These are phyloP conservation scores for Nakaseomyces glabratus DNA, from an alignment of 1,139 yeast species.

Conservation along the genomic window DNA sequence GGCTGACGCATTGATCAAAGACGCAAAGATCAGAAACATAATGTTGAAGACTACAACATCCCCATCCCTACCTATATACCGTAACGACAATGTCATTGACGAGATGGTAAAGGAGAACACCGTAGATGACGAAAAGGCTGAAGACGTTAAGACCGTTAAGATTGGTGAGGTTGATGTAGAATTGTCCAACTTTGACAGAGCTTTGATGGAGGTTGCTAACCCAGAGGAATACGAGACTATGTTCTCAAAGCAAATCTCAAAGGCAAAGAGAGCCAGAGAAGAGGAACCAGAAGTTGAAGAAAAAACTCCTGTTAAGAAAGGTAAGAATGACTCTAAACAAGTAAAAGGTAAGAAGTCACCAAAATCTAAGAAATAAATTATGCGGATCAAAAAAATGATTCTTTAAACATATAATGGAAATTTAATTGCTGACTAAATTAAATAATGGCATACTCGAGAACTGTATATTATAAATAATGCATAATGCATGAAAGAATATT, in stretches of 20 bases:
- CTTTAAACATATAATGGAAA: too few relatives aligned
- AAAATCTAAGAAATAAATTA: constrained; percentile 3
- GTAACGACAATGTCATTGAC: constrained; percentile 51
- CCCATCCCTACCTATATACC: constrained; percentile 78
- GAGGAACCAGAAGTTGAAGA: constrained; percentile 16
- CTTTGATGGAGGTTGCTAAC: constrained; percentile 71
- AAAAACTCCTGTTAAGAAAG: constrained; percentile 20
- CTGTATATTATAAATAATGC: too few relatives aligned
- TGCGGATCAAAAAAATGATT: too few relatives aligned
- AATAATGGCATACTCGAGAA: too few relatives aligned
- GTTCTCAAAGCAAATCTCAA: constrained; percentile 33
- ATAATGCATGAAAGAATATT: too few relatives aligned
- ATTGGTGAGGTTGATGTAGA: constrained; percentile 36
- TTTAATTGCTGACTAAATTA: too few relatives aligned
- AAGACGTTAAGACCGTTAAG: constrained; percentile 32
- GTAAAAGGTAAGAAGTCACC: constrained; percentile 2
- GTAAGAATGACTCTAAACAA: constrained; percentile 16
- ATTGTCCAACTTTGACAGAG: constrained; percentile 59
- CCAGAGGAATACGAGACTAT: constrained; percentile 44
- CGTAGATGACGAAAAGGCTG: constrained; percentile 29
- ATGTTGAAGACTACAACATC: constrained; percentile 63
- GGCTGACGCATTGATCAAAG: constrained; percentile 39
- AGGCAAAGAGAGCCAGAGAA: constrained; percentile 29
- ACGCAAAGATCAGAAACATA: constrained; percentile 48
- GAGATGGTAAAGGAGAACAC: constrained; percentile 32